Evolutionary conservation across 1,139 yeast species (phyloP).

Genomic region (Arxiozyma bovina): DNA sequence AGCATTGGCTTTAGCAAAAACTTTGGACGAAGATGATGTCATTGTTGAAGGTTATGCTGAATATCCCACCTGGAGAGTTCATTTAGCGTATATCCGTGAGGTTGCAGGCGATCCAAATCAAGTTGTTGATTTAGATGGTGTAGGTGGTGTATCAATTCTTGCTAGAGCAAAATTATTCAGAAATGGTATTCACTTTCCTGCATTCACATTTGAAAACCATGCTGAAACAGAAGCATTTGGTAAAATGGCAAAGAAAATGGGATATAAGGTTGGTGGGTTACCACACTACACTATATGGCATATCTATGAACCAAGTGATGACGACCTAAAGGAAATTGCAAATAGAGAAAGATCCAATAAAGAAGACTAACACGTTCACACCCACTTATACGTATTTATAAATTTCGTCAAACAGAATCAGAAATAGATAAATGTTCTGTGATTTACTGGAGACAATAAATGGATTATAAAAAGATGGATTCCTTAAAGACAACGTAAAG

Average conservation of each 20-base stretch:
- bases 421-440: background rate
- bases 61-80: constrained; percentile 82
- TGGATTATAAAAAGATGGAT: too few species aligned
- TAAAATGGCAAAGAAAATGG: constrained; percentile 74
- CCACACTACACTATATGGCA: constrained; percentile 91
- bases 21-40: constrained; percentile 71
- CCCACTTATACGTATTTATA: background rate
- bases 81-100: constrained; percentile 66
- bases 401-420: background rate
- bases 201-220: constrained; percentile 79
- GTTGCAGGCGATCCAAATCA: constrained; percentile 56
- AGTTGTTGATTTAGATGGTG: constrained; percentile 70
- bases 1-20: constrained; percentile 57
- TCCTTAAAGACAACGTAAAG: background rate
- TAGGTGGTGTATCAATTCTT: constrained; percentile 82
- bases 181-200: constrained; percentile 80
- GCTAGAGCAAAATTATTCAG: constrained; percentile 78
- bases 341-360: constrained; percentile 56
- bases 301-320: constrained; percentile 84
- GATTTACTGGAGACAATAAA: background rate
- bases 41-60: constrained; percentile 89
- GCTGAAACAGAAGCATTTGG: constrained; percentile 94
- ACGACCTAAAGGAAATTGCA: constrained; percentile 69
- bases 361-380: constrained; percentile 28
- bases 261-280: constrained; percentile 71